A percentile compares a stretch with the other conserved stretches of the same genome.
phyloP scores from a whole-genome alignment of 2,329 filamentous ascomycete species.

The Cercospora brassicicola region DNA sequence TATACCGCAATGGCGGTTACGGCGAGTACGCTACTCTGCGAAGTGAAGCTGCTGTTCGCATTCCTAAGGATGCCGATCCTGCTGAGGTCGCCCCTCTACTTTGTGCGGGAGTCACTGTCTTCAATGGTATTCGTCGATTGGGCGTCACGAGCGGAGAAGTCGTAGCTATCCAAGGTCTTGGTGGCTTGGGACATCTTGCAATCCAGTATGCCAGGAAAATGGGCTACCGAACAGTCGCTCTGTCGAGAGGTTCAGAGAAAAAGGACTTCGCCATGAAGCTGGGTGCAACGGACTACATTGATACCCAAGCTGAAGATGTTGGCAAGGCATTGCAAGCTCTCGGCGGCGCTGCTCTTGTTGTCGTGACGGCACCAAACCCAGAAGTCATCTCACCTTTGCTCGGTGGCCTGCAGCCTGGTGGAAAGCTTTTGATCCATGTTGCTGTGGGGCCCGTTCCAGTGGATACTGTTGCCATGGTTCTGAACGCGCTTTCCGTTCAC shows the following conservation, averaged over 20 bases:
- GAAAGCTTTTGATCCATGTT: constrained; percentile 62
- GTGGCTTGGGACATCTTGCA: constrained; percentile 52
- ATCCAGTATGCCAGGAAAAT: constrained; percentile 55
- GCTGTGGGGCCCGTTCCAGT: constrained; percentile 49
- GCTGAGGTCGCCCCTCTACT: constrained; percentile 51
- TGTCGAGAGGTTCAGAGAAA: constrained; percentile 54
- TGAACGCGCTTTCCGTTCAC: constrained; percentile 50
- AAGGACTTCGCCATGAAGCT: constrained; percentile 55
- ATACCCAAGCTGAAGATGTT: constrained; percentile 54
- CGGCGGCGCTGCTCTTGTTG: constrained; percentile 62
- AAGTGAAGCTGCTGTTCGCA: constrained; percentile 59
- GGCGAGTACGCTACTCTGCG: constrained; percentile 61
- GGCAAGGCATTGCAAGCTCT: constrained; percentile 54
- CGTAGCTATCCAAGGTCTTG: constrained; percentile 56
- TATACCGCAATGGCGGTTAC: constrained; percentile 65
- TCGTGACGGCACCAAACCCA: constrained; percentile 64
- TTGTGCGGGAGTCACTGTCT: constrained; percentile 53
- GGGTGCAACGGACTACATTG: constrained; percentile 59
- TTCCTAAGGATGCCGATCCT: constrained; percentile 51
- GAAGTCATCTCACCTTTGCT: constrained; percentile 56
- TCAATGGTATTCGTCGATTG: constrained; percentile 54
- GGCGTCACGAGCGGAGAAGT: constrained; percentile 47
- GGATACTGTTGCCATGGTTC: constrained; percentile 48
- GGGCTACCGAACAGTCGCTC: constrained; percentile 55
- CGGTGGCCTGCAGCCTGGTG: constrained; percentile 54